Evolutionary conservation across 2,329 filamentous ascomycete species (phyloP).

Genomic region (Incumbomyces lentus): DNA sequence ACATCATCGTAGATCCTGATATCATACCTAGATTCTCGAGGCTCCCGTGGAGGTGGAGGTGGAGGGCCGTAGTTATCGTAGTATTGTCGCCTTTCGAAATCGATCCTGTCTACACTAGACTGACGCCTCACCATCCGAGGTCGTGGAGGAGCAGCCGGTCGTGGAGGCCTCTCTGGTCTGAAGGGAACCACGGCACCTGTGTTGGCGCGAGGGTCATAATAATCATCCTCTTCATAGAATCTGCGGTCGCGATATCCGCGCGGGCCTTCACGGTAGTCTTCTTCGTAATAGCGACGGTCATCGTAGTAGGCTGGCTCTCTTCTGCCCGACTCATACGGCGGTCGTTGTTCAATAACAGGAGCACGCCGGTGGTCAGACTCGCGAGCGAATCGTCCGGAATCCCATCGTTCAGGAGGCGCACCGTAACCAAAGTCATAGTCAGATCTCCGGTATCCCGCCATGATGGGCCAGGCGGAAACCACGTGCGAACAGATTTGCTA

Average conservation of each 20-base stretch:
- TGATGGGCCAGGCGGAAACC: constrained; percentile 3
- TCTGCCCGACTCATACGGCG: constrained; percentile 23
- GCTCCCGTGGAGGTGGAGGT: constrained; percentile 41
- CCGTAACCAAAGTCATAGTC: constrained; percentile 19
- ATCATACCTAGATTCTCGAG: constrained; percentile 44
- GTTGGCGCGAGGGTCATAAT: constrained; percentile 32
- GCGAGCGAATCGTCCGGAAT: constrained; percentile 32
- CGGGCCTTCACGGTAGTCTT: constrained; percentile 32
- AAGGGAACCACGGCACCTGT: constrained; percentile 46
- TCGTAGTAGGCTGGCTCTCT: constrained; percentile 24
- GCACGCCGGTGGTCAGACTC: constrained; percentile 33
- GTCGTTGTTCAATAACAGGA: constrained; percentile 22
- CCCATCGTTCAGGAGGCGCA: constrained; percentile 26
- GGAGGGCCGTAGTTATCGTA: constrained; percentile 28
- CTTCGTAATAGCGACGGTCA: constrained; percentile 32
- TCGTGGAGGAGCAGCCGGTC: constrained; percentile 44
- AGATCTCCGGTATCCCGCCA: constrained; percentile 18
- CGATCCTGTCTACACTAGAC: constrained; percentile 83
- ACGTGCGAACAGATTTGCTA: no score
- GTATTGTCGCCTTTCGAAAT: constrained; percentile 51
- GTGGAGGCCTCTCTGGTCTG: constrained; percentile 45
- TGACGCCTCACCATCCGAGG: constrained; percentile 67
- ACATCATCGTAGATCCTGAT: constrained; percentile 55
- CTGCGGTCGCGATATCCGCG: constrained; percentile 31
- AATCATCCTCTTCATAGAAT: constrained; percentile 27